These are phyloP conservation scores for Coemansia aciculifera DNA, from an alignment of 192 early-diverging fungal genomes.

Conservation along the genomic window DNA sequence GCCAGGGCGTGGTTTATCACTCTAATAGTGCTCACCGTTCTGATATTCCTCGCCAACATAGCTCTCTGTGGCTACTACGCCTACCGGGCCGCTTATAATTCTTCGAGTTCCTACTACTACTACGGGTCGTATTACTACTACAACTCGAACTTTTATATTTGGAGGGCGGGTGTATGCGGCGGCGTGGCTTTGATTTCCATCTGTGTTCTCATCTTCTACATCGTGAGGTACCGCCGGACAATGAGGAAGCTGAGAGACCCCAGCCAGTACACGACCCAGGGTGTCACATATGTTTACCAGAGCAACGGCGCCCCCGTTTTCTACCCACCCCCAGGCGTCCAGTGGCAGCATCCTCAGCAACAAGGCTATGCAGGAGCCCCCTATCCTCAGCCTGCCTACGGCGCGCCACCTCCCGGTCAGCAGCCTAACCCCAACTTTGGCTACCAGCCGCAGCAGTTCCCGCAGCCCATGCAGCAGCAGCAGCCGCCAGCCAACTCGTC, in stretches of 20 bases:
- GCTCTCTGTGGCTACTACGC: constrained; percentile 1
- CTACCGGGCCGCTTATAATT: neutral
- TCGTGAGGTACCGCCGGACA: neutral
- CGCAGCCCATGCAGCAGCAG: constrained; percentile 1
- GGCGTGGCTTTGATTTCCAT: neutral
- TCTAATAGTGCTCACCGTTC: neutral
- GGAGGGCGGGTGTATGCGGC: neutral
- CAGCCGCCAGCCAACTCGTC: neutral
- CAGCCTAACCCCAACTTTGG: neutral
- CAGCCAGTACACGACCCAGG: neutral
- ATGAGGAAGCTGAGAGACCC: neutral
- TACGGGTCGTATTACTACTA: neutral
- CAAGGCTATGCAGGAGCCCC: neutral
- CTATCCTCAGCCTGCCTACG: constrained; percentile 2
- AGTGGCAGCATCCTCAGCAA: constrained; percentile 2
- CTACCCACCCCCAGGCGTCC: neutral
- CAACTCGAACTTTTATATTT: neutral
- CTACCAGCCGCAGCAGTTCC: neutral
- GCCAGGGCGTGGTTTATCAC: neutral
- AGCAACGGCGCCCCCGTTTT: neutral
- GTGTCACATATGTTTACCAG: neutral
- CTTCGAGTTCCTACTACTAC: neutral
- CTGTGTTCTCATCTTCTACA: neutral
- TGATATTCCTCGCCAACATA: neutral
- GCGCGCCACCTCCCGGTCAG: constrained; percentile 1